phyloP scores from a whole-genome alignment of 345 rosid species.

The Brassica juncea region DNA sequence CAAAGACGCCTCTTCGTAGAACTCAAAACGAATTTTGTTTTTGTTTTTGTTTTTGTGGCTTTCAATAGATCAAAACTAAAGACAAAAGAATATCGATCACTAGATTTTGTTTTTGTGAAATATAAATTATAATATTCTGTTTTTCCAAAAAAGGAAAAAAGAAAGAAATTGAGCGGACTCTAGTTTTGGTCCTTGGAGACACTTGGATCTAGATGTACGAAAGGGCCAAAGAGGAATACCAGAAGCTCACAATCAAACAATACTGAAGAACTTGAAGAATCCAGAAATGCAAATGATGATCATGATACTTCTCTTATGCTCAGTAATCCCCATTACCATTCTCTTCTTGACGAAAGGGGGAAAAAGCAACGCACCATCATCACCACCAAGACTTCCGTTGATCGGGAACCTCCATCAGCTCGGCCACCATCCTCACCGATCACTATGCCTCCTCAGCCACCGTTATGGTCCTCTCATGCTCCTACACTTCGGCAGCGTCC shows the following conservation, averaged over 20 bases:
- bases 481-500: slow-evolving; percentile 6
- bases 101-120: background rate
- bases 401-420: background rate
- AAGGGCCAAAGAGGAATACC: background rate
- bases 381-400: background rate
- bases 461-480: slow-evolving; percentile 13
- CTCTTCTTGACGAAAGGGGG: background rate
- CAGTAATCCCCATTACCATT: background rate
- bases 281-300: background rate
- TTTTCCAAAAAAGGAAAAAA: background rate
- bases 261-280: background rate
- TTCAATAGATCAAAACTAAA: background rate
- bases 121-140: background rate
- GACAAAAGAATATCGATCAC: background rate
- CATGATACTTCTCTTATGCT: background rate
- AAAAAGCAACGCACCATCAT: background rate
- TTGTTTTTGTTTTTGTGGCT: background rate
- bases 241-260: background rate
- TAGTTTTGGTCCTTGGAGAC: background rate
- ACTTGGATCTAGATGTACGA: background rate
- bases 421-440: background rate
- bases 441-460: background rate
- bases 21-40: background rate
- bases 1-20: background rate
- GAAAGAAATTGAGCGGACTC: background rate